A percentile compares a stretch with the other conserved stretches of the same genome.
phyloP scores from a whole-genome alignment of 1,139 yeast genomes.

The Sporopachydermia cereana region DNA sequence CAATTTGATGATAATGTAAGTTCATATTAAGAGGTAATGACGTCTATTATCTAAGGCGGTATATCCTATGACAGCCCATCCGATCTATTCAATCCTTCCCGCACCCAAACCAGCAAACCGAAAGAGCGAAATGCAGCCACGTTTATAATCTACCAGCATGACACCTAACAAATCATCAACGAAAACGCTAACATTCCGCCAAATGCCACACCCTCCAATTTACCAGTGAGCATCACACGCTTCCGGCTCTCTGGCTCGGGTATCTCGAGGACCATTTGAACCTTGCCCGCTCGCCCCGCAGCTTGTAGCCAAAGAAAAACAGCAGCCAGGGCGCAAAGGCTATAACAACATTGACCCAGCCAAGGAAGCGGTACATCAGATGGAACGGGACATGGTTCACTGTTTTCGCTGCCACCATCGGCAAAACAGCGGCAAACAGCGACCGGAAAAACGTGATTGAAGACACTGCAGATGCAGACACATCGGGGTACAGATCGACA shows the following conservation, averaged over 20 bases:
- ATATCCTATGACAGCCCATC: no score
- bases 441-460: conserved; percentile 12
- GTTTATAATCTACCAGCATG: no score
- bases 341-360: conserved; percentile 1
- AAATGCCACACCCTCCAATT: no score
- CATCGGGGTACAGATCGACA: conserved; percentile 13
- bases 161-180: no score
- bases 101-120: no score
- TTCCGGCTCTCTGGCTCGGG: neutral
- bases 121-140: no score
- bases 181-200: no score
- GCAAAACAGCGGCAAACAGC: conserved; percentile 12
- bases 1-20: no score
- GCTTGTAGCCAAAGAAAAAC: conserved; percentile 1
- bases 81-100: no score
- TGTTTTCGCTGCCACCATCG: conserved; percentile 7
- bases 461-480: conserved; percentile 14
- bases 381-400: neutral
- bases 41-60: no score
- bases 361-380: neutral
- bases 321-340: neutral
- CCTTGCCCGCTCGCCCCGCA: neutral
- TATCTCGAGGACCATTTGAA: neutral
- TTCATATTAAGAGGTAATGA: no score
- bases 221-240: no score